Base-by-base conservation (phyloP, 345 rosid genomes). In the Gossypium stocksii region DNA sequence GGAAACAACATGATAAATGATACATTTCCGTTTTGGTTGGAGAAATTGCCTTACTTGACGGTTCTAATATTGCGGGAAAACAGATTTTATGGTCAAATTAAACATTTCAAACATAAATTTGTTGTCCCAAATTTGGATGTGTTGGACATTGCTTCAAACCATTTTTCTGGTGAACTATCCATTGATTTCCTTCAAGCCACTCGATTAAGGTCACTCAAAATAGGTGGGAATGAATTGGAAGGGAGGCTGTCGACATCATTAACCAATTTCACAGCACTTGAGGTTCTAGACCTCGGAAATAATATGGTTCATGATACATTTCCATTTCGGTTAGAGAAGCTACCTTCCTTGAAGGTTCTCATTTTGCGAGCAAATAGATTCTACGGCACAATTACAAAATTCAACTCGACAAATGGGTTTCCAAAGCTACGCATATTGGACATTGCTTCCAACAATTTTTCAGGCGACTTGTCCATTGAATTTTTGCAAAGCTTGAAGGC, bases 11-110 rank as follows among this genome's bases (percentile, higher is more conserved):
- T 1, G 22, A 4, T 64, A 0, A 0, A 9, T n/a, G 68, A 64
- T 2, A 38, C 68, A 3, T 64, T 64, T 16, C 68, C 68, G 9
- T 64, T 41, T 4, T 64, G 68, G 68, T n/a, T n/a, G 68, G 17
- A 10, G 2, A 51, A 69, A 51, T 14, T 48, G 16, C 45, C 59
- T 69, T 1, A 0, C 0, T 7, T 48, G 38, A 0, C 0, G 1
- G 15, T 49, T 23, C 14, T 25, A 7, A 4, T 16, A 69, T 23
- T 69, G 12, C 9, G 16, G 34, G 45, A 1, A 4, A 48, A 52
- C 2, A 38, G 3, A 12, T 64, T 64, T n/a, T 41, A 41, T n/a
- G 49, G 68, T 41, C 68, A 4, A 64, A 64, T 63, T 9, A 38
- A 63, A 38, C 23, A 3, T 9, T 10, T 41, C 12, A n/a, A 41